Evolutionary conservation across 2,329 filamentous ascomycete genomes (phyloP), one percentile per base, ranked within the genome.

Genomic region (Raffaelea ambrosiae): DNA sequence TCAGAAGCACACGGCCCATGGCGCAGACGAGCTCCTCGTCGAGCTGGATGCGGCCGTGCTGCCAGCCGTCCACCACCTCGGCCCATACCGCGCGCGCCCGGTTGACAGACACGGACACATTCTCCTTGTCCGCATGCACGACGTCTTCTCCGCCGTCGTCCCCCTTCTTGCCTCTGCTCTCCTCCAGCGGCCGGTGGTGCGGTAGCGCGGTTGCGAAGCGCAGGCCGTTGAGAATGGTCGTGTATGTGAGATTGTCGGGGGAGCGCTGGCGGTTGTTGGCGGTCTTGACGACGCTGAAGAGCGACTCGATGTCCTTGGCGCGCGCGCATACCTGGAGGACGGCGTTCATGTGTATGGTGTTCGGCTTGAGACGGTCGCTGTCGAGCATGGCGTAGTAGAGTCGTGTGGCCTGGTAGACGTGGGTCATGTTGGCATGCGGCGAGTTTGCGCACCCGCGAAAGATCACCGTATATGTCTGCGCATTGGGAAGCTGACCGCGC

Each of bases 311-410:
- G 60, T 96, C 84, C 13, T 73, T 63, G 4, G 86, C 83, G 49
- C 79, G 75, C 43, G 83, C 77, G 62, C 90, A 97, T 9, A 93
- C 85, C 50, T 83, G 81, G 40, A 98, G 70, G n/a, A 89, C 79
- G 10, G 90, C 87, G 61, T 98, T 98, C 53, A 87, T 81, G 60
- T 97, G 93, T 48, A 88, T 85, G 33, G 83, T 84, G 55, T 82
- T 86, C 16, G 86, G 84, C 54, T 81, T 74, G 44, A 94, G 71
- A 8, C 73, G 71, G 1, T 77, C 80, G 33, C 79, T 73, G 4
- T 72, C 73, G 36, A 75, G 73, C 67, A 97, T 85, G 47, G 80
- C 80, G 55, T 87, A 77, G 68, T 94, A 97, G 45, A 95, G 72
- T 50, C 78, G 77, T 41, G 90, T 65, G 0, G 88, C 88, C 54